These are phyloP conservation scores for Trichodelitschia bisporula DNA, from an alignment of 495 filamentous ascomycete species.

Conservation along the genomic window DNA sequence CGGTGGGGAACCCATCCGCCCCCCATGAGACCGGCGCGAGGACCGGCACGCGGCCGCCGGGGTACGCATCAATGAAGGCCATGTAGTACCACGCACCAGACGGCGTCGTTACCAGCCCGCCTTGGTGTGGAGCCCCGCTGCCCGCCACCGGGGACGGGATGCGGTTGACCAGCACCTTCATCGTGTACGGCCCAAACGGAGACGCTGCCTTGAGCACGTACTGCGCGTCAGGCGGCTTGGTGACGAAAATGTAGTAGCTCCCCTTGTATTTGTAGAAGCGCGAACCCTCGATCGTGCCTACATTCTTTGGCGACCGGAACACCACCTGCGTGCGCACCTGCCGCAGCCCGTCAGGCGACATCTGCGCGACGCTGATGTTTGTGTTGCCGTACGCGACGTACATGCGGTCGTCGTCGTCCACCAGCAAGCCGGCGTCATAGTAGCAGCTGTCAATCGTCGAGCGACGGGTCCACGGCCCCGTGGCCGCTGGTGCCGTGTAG, in stretches of 20 bases:
- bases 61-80: too few relatives aligned
- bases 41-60: too few relatives aligned
- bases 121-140: slow-evolving; percentile 26
- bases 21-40: too few relatives aligned
- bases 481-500: slow-evolving; percentile 19
- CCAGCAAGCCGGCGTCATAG: slow-evolving; percentile 31
- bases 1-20: too few relatives aligned
- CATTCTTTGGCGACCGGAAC: slow-evolving; percentile 13
- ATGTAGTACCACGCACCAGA: too few relatives aligned
- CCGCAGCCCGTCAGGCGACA: slow-evolving; percentile 21
- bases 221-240: slow-evolving; percentile 20
- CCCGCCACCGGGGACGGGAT: slow-evolving; percentile 19
- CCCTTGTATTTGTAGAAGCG: slow-evolving; percentile 31
- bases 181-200: slow-evolving; percentile 23
- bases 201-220: slow-evolving; percentile 23
- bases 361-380: slow-evolving; percentile 23
- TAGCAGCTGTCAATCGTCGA: slow-evolving; percentile 22
- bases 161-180: slow-evolving; percentile 14
- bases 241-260: slow-evolving; percentile 27
- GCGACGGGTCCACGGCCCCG: slow-evolving; percentile 19
- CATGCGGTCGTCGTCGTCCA: slow-evolving; percentile 29
- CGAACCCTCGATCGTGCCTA: slow-evolving; percentile 25
- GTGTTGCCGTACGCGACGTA: slow-evolving; percentile 30
- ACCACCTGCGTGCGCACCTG: slow-evolving; percentile 21
- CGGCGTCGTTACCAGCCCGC: slow-evolving; percentile 30